These are phyloP conservation scores for Coemansia javaensis DNA, from an alignment of 192 early-diverging fungal genomes.

Conservation along the genomic window DNA sequence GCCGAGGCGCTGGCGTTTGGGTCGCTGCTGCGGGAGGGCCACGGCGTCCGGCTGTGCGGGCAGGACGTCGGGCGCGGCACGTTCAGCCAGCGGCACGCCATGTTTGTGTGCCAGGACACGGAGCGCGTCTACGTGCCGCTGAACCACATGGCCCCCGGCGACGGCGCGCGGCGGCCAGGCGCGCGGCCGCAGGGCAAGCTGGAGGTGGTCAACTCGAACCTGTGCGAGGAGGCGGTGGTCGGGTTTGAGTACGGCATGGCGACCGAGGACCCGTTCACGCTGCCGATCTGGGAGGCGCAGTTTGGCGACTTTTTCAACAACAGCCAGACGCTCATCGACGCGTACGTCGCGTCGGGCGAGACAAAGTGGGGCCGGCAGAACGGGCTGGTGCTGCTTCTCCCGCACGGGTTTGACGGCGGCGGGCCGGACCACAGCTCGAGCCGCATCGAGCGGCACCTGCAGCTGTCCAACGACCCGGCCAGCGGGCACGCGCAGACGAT, in stretches of 20 bases:
- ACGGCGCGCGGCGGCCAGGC: slow-evolving; percentile 18
- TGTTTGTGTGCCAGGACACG: slow-evolving; percentile 89
- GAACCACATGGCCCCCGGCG: slow-evolving; percentile 55
- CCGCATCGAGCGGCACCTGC: slow-evolving; percentile 88
- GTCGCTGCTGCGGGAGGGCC: slow-evolving; percentile 74
- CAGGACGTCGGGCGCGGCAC: slow-evolving; percentile 98
- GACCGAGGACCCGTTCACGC: slow-evolving; percentile 78
- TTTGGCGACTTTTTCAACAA: slow-evolving; percentile 99
- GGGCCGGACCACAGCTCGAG: slow-evolving; percentile 93
- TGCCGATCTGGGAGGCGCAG: slow-evolving; percentile 98
- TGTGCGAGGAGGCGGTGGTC: slow-evolving; percentile 90
- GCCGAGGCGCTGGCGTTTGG: slow-evolving; percentile 92
- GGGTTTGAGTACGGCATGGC: slow-evolving; percentile 95
- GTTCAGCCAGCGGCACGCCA: slow-evolving; percentile 94
- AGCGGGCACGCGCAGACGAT: slow-evolving; percentile 51
- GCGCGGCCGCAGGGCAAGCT: slow-evolving; percentile 52
- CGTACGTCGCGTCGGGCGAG: slow-evolving; percentile 81
- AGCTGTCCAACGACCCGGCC: slow-evolving; percentile 78
- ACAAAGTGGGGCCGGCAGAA: slow-evolving; percentile 93
- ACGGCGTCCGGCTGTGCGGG: slow-evolving; percentile 87
- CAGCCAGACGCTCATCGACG: slow-evolving; percentile 93
- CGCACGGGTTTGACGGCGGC: slow-evolving; percentile 93
- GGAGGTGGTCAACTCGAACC: slow-evolving; percentile 86
- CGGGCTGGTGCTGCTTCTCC: slow-evolving; percentile 86
- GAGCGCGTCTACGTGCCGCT: slow-evolving; percentile 81